Evolutionary conservation across 805 yeast species (phyloP).

Genomic region (Schwanniomyces sp.): DNA sequence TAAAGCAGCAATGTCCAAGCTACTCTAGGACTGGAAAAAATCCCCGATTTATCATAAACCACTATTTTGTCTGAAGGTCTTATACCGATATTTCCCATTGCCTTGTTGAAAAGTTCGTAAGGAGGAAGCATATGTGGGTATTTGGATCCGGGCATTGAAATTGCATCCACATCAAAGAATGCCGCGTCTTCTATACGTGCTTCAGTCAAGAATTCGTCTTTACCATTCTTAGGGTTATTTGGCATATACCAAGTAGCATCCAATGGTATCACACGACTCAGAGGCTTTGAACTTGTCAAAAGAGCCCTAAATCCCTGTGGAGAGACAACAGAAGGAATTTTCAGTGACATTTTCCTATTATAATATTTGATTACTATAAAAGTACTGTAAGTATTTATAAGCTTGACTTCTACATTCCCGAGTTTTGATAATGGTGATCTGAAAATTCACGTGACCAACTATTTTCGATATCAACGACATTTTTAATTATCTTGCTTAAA

Average conservation of each 20-base stretch:
- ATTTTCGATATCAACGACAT: not conserved
- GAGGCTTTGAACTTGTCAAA: slow-evolving; percentile 2
- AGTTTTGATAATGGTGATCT: not conserved
- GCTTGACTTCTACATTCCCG: not conserved
- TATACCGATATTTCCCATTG: slow-evolving; percentile 58
- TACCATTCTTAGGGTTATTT: slow-evolving; percentile 58
- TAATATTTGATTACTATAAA: not conserved
- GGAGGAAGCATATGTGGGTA: slow-evolving; percentile 93
- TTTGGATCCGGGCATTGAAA: slow-evolving; percentile 56
- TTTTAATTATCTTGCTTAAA: slow-evolving; percentile 1
- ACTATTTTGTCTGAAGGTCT: slow-evolving; percentile 58
- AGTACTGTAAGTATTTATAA: not conserved
- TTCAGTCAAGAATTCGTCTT: slow-evolving; percentile 49
- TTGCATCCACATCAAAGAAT: slow-evolving; percentile 75
- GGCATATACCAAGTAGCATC: slow-evolving; percentile 97
- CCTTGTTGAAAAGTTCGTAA: slow-evolving; percentile 50
- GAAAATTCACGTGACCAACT: not conserved
- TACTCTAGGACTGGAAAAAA: slow-evolving; percentile 86
- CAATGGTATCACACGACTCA: slow-evolving; percentile 49
- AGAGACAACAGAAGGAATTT: slow-evolving; percentile 2
- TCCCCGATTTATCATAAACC: slow-evolving; percentile 82
- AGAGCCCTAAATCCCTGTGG: slow-evolving; percentile 8
- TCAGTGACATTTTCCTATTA: slow-evolving; percentile 3
- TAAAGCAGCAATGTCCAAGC: slow-evolving; percentile 86
- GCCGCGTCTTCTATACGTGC: slow-evolving; percentile 67